These are phyloP conservation scores for Sugiyamaella smithiae DNA, from an alignment of 805 yeast genomes.

Conservation along the genomic window DNA sequence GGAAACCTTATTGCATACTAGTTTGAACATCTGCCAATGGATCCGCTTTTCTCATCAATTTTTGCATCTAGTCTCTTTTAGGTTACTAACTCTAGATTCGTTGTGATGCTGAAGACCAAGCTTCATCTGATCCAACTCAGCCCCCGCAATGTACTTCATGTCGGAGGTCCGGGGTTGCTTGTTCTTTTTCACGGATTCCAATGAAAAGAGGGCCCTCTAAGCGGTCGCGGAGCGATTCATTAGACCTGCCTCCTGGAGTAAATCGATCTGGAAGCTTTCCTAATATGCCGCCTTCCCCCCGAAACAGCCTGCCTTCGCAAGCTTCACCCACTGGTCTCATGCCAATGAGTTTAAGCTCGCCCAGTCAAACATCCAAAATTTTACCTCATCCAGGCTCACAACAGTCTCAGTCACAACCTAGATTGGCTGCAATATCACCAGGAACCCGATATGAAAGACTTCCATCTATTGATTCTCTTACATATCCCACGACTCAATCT, in stretches of 20 bases:
- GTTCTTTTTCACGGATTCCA: slow-evolving; percentile 57
- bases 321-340: background rate
- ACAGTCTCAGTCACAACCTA: slow-evolving; percentile 1
- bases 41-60: too few relatives aligned
- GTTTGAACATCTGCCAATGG: too few relatives aligned
- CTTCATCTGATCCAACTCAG: slow-evolving; percentile 26
- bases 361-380: background rate
- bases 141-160: slow-evolving; percentile 48
- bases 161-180: slow-evolving; percentile 47
- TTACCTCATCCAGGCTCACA: background rate
- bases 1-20: too few relatives aligned
- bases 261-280: background rate
- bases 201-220: slow-evolving; percentile 63
- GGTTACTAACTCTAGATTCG: slow-evolving; percentile 33
- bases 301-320: slow-evolving; percentile 2
- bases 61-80: too few relatives aligned
- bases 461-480: slow-evolving; percentile 28
- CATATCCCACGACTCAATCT: slow-evolving; percentile 11
- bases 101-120: slow-evolving; percentile 37
- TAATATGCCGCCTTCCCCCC: slow-evolving; percentile 1
- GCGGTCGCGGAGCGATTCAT: slow-evolving; percentile 36
- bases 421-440: slow-evolving; percentile 7
- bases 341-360: background rate
- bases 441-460: slow-evolving; percentile 18
- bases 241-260: background rate